Evolutionary conservation across 768 basidiomycete species (phyloP).

Genomic region (Ramaria sp.): DNA sequence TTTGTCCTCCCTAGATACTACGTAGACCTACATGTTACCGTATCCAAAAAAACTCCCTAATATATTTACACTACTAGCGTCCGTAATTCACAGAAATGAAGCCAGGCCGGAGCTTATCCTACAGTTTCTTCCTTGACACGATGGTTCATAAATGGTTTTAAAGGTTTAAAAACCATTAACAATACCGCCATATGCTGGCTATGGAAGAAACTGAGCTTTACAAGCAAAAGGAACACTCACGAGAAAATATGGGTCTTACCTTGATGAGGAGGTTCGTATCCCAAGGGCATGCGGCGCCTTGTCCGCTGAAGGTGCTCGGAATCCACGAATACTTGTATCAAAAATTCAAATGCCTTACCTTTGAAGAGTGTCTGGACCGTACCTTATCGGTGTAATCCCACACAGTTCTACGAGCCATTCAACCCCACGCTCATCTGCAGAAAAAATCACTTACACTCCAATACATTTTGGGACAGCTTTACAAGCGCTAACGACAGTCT

Average conservation of each 20-base stretch:
- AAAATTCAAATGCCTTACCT: background rate
- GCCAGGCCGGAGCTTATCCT: no score
- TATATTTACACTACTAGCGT: no score
- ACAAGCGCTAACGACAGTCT: constrained; percentile 46
- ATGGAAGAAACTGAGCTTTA: constrained; percentile 26
- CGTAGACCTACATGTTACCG: no score
- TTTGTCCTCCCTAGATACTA: no score
- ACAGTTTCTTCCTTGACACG: no score
- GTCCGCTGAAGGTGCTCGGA: constrained; percentile 22
- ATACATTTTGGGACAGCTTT: constrained; percentile 27
- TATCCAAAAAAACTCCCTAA: no score
- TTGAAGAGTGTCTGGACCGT: background rate
- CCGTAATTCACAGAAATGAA: no score
- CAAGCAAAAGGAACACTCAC: background rate
- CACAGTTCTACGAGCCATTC: constrained; percentile 15
- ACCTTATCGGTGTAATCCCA: constrained; percentile 34
- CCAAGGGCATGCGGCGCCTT: constrained; percentile 23
- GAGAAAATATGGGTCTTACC: constrained; percentile 11
- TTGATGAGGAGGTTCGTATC: constrained; percentile 13
- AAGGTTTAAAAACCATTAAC: constrained; percentile 19
- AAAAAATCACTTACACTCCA: constrained; percentile 15
- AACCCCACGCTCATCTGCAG: background rate
- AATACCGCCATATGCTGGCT: constrained; percentile 39
- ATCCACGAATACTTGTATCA: constrained; percentile 25
- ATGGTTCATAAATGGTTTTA: background rate